Percentiles rank a stretch among this genome's conserved stretches.
These are phyloP conservation scores for Dittrichia graveolens DNA, from an alignment of 129 eudicot species.

Conservation along the genomic window DNA sequence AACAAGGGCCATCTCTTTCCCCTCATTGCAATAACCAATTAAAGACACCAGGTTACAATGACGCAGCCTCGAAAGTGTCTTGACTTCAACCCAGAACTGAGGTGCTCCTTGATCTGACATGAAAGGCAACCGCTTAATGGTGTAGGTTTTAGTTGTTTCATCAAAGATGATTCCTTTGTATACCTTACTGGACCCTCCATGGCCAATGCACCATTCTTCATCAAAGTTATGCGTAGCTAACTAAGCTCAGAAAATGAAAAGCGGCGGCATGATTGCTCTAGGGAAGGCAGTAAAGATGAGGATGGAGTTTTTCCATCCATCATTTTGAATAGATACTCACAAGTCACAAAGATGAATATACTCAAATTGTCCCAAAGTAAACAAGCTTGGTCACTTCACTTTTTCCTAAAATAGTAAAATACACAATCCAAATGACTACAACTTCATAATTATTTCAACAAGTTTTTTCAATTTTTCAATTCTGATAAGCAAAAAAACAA, in stretches of 20 bases:
- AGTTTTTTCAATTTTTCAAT: too few species aligned
- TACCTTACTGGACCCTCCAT: slow-evolving; percentile 3
- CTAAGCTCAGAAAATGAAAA: neutral
- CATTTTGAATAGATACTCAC: neutral
- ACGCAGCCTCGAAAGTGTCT: slow-evolving; percentile 20
- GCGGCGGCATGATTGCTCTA: neutral
- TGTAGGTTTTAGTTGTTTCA: neutral
- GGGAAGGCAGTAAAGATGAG: too few species aligned
- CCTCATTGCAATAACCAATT: slow-evolving; percentile 19
- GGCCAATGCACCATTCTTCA: slow-evolving; percentile 17
- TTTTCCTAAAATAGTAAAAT: neutral
- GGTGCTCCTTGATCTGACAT: slow-evolving; percentile 15
- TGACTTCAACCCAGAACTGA: slow-evolving; percentile 25
- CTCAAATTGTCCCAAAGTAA: neutral
- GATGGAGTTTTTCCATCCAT: neutral
- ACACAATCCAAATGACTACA: neutral
- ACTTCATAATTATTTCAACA: neutral
- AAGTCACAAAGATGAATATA: neutral
- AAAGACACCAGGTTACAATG: slow-evolving; percentile 5
- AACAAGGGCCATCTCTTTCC: slow-evolving; percentile 20
- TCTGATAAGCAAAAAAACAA: too few species aligned
- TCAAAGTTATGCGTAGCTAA: slow-evolving; percentile 10
- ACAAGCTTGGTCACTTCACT: neutral
- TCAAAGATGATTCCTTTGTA: neutral
- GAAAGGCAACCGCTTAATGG: slow-evolving; percentile 15